These are phyloP conservation scores for Acanthochlamys bracteata DNA, from an alignment of 106 monocot species.

Conservation along the genomic window DNA sequence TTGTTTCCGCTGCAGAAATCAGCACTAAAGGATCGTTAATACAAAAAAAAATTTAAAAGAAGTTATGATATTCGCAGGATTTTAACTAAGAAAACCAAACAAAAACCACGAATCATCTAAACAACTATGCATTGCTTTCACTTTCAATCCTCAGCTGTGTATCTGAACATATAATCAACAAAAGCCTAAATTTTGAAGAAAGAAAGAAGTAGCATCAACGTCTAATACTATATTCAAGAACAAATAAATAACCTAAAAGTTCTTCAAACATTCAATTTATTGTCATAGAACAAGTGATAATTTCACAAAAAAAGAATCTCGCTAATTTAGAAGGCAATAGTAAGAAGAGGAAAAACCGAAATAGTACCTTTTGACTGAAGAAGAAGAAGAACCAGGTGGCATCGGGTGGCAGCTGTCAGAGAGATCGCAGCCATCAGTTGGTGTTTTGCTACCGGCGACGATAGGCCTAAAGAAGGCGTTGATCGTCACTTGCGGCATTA, in stretches of 20 bases:
- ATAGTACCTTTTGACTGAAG: too few relatives aligned
- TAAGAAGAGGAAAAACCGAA: too few relatives aligned
- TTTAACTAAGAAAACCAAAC: background rate
- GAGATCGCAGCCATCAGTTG: background rate
- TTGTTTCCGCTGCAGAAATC: background rate
- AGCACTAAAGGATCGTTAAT: background rate
- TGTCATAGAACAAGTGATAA: background rate
- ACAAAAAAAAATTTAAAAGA: background rate
- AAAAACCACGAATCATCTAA: background rate
- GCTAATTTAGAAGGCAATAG: too few relatives aligned
- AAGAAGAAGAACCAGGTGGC: too few relatives aligned
- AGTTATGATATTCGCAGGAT: background rate
- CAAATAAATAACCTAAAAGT: too few relatives aligned
- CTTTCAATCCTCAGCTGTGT: too few relatives aligned
- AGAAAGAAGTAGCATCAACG: too few relatives aligned
- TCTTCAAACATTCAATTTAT: background rate
- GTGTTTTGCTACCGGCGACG: background rate
- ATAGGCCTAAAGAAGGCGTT: constrained; percentile 20
- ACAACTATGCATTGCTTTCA: background rate
- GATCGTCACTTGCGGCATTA: constrained; percentile 19
- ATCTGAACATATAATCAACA: too few relatives aligned
- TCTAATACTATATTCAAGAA: too few relatives aligned
- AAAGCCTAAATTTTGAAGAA: too few relatives aligned
- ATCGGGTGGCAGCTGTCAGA: too few relatives aligned
- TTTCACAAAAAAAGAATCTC: background rate